phyloP scores from a whole-genome alignment of 208 protist genomes.

The Crithidia bombi region DNA sequence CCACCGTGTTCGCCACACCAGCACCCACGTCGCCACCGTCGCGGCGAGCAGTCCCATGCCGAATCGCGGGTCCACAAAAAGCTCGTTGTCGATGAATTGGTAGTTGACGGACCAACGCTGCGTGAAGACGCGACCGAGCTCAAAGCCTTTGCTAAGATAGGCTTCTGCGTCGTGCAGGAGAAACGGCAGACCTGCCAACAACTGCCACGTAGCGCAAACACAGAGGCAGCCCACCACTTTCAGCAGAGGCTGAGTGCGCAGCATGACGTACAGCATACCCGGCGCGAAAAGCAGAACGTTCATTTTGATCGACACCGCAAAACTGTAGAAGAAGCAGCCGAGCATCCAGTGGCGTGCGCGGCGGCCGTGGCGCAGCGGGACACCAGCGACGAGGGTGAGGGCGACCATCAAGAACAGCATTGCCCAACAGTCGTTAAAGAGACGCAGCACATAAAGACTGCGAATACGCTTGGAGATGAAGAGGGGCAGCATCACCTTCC shows the following conservation, averaged over 20 bases:
- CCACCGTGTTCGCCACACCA: constrained; percentile 65
- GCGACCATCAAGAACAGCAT: constrained; percentile 84
- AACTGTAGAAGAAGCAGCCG: constrained; percentile 70
- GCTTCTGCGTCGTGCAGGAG: constrained; percentile 44
- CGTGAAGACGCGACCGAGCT: constrained; percentile 72
- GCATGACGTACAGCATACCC: constrained; percentile 78
- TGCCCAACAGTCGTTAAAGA: constrained; percentile 92
- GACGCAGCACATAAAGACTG: constrained; percentile 80
- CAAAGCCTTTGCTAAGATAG: constrained; percentile 70
- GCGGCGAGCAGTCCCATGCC: constrained; percentile 50
- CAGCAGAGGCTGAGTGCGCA: constrained; percentile 48
- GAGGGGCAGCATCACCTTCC: constrained; percentile 47
- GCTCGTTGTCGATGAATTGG: constrained; percentile 64
- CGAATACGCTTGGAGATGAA: constrained; percentile 85
- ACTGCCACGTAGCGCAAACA: constrained; percentile 62
- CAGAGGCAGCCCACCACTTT: constrained; percentile 65
- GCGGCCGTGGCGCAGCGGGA: constrained; percentile 4
- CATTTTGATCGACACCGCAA: constrained; percentile 97
- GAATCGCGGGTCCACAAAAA: constrained; percentile 54
- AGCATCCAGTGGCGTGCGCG: constrained; percentile 52
- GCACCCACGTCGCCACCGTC: constrained; percentile 52
- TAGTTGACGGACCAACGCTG: constrained; percentile 82
- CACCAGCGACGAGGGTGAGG: constrained; percentile 49
- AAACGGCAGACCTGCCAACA: constrained; percentile 71
- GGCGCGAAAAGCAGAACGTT: constrained; percentile 94